Base-by-base conservation (phyloP, 768 basidiomycete genomes). In the Coprinellus aureogranulatus region DNA sequence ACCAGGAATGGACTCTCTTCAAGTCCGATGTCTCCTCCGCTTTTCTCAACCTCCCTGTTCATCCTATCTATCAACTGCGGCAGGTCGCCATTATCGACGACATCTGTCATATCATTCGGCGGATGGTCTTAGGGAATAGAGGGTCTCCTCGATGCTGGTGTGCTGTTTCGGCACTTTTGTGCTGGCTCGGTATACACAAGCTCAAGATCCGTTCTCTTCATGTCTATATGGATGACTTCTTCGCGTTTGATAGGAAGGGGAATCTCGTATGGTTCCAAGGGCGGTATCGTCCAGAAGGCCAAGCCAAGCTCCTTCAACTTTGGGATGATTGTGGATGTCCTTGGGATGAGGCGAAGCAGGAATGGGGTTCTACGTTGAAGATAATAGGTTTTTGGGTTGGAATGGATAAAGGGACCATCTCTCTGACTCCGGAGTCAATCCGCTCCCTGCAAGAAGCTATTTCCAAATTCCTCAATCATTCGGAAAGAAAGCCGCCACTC, bases 371-470 rank as follows among this genome's bases (percentile, higher is more conserved):
- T 0, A n/a, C 14, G 1, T 57, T 75, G 0, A 67, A 64, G n/a
- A 67, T 77, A 34, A 75, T 77, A 39, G 74, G 76, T 0, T 76
- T 78, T 42, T 60, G 60, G 16, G 66, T 77, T 1, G 64, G 77
- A 25, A 63, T 65, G 0, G 62, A 66, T 6, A 1, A 20, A 0
- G 71, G 75, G 37, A 25, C 56, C 0, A 68, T 73, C 3, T 59
- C 60, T 0, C 61, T 75, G 30, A 54, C 64, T 0, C 34, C 47
- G 0, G 59, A 68, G 0, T 66, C 65, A 0, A 22, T 62, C 0
- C 2, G 3, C 0, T 57, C 65, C 2, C 61, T 77, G 2, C 47
- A 72, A 4, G 45, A 30, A 1, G 54, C 31, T 30, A 59, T 55
- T 23, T 55, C 54, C 6, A 48, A 67, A 9, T 54, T 62, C 40